Percentiles rank a stretch among this genome's conserved stretches.
These are phyloP conservation scores for Daldinia decipiens DNA, from an alignment of 495 filamentous ascomycete genomes.

Conservation along the genomic window DNA sequence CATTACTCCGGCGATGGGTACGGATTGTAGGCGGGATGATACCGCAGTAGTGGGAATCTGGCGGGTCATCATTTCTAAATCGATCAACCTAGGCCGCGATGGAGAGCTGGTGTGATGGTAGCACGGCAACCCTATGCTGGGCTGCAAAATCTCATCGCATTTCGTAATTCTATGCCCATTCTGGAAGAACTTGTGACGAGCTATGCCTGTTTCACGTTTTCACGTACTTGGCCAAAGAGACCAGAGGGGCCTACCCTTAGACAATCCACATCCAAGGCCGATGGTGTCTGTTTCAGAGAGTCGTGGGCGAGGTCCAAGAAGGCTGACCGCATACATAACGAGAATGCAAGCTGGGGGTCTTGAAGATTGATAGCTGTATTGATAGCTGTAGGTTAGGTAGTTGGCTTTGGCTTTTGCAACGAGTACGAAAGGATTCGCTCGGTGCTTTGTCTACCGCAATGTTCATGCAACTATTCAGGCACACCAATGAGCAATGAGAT, in stretches of 20 bases:
- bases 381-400: conserved; percentile 8
- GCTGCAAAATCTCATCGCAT: conserved; percentile 25
- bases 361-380: conserved; percentile 3
- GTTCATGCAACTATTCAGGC: conserved; percentile 40
- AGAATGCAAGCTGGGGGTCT: conserved; percentile 31
- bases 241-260: conserved; percentile 19
- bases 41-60: conserved; percentile 31
- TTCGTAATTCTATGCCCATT: conserved; percentile 42
- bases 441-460: conserved; percentile 38
- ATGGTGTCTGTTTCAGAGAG: conserved; percentile 40
- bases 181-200: conserved; percentile 45
- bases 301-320: conserved; percentile 20
- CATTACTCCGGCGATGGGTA: conserved; percentile 29
- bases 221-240: conserved; percentile 41
- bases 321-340: conserved; percentile 34
- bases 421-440: conserved; percentile 23
- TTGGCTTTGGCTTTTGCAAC: conserved; percentile 17
- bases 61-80: conserved; percentile 26
- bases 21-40: conserved; percentile 21
- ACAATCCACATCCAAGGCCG: conserved; percentile 31
- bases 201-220: conserved; percentile 43
- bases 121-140: conserved; percentile 15
- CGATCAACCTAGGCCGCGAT: conserved; percentile 10
- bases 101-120: conserved; percentile 13
- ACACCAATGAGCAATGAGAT: conserved; percentile 46